A percentile compares a stretch with the other conserved stretches of the same genome.
These are phyloP conservation scores for Tulasnella sp. DNA, from an alignment of 768 basidiomycete genomes.

Conservation along the genomic window DNA sequence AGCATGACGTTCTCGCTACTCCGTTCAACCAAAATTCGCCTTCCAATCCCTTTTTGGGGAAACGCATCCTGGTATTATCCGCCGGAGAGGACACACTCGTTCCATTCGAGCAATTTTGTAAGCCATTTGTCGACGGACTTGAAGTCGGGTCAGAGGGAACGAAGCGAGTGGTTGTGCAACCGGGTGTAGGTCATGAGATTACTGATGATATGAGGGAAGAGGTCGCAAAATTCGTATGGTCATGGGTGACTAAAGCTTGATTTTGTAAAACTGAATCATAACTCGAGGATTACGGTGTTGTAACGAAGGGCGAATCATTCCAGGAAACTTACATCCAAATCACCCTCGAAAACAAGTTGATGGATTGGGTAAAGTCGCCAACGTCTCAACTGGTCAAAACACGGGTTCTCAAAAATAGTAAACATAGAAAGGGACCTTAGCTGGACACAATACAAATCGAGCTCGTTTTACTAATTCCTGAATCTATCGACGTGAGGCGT, in stretches of 20 bases:
- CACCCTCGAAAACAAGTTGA: no score
- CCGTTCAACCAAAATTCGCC: constrained; percentile 36
- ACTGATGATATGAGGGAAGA: constrained; percentile 52
- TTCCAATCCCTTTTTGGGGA: constrained; percentile 56
- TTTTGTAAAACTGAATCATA: no score
- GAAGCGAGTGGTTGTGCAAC: constrained; percentile 49
- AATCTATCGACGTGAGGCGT: no score
- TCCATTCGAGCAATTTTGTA: constrained; percentile 46
- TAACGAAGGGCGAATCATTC: no score
- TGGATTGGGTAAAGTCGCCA: no score
- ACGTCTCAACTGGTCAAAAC: no score
- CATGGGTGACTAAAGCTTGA: not conserved
- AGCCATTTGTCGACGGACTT: constrained; percentile 49
- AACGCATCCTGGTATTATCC: constrained; percentile 64
- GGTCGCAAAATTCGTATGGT: constrained; percentile 29
- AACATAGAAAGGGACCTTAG: no score
- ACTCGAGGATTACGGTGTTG: no score
- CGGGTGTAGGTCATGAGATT: constrained; percentile 54
- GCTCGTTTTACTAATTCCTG: no score
- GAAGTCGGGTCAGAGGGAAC: constrained; percentile 46
- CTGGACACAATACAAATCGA: no score
- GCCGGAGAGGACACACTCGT: constrained; percentile 60
- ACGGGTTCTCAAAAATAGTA: no score
- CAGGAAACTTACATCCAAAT: no score
- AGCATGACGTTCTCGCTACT: constrained; percentile 40